Base-by-base conservation (phyloP, 2,329 filamentous ascomycete genomes). In the Paracamarosporium sp. region DNA sequence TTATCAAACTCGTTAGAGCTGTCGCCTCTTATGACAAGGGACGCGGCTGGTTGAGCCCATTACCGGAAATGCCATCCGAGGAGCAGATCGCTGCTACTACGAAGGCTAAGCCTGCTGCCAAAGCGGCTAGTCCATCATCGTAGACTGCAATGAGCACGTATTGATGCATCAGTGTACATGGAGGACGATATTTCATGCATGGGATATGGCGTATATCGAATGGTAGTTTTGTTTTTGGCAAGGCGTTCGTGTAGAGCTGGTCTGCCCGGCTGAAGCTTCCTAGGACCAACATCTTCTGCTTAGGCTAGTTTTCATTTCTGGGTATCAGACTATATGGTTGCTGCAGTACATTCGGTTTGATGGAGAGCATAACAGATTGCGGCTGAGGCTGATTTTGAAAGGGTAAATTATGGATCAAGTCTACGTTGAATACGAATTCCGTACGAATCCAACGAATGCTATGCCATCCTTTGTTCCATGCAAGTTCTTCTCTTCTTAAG, bases 1-100 rank as follows among this genome's bases (percentile, higher is more conserved):
- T 82, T 59, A 82, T 81, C 50, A 66, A 65, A n/a, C 64, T 81
- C 27, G 80, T 82, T 59, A 81, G 79, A 65, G 66, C 67, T 1
- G 71, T 77, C 2, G 68, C 70, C 4, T 69, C 60, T 48, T 76
- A 71, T 40, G 71, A 76, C 46, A 72, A 67, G 45, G 52, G 57
- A 20, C 63, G 68, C 22, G 66, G 63, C 30, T 70, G 68, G 68
- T 59, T 76, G 5, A 70, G 65, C 11, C 73, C 73, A 2, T 53
- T 74, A 35, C 60, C 67, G 20, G 59, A 70, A 51, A 67, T 75
- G 66, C 73, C 73, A 4, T 64, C 67, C 1, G 67, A 73, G 8
- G 68, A 72, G 50, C 62, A 65, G 33, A 70, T 74, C 25, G 62
- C 56, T 22, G 59, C 64, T 2, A 59, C 62, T 22, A 68, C 71